Base-by-base conservation (phyloP, 352 stramenopile genomes). In the Aphanomyces invadans region DNA sequence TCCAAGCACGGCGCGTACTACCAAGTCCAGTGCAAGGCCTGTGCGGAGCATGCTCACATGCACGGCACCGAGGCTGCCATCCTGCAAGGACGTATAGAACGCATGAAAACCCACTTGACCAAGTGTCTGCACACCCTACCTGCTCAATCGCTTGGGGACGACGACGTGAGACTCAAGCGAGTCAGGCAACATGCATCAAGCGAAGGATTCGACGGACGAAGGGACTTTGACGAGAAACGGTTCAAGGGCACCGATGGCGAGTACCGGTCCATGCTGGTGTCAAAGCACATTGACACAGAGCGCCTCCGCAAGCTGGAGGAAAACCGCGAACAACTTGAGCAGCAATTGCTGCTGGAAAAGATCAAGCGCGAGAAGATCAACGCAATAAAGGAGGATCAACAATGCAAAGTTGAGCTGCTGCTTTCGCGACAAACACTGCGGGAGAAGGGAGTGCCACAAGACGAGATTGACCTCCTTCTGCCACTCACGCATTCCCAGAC, bases 331-430 rank as follows among this genome's bases (percentile, higher is more conserved):
- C 49, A 57, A 32, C 49, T 57, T 11, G 49, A 57, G 49, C 49
- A 57, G 29, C 49, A 57, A n/a, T 32, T 57, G 15, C 23, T 57
- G 25, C 21, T 57, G 25, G 49, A 57, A 26, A 57, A 57, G 49
- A 57, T 57, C 49, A 57, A 57, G 29, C 49, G 49, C 25, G 49
- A 57, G 49, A 57, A 57, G 49, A 57, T 57, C 49, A 57, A 57
- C 23, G 49, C 49, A 19, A 2, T 57, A 11, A 57, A 57, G 29
- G 49, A 57, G 12, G 49, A 57, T 12, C 49, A 57, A 26, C 49
- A 57, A 38, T 57, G 49, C 49, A 57, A 57, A 32, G 49, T 57
- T 2, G 49, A 57, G 23, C 25, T 57, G 0, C 29, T 57, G 49
- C 49, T 57, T 11, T 21, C 49, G 19, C 49, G 49, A 11, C 49